Evolutionary conservation across 1,284 basidiomycete species (phyloP), one percentile per base, ranked within the genome.

Genomic region (Pseudozyma tsukubaensis): DNA sequence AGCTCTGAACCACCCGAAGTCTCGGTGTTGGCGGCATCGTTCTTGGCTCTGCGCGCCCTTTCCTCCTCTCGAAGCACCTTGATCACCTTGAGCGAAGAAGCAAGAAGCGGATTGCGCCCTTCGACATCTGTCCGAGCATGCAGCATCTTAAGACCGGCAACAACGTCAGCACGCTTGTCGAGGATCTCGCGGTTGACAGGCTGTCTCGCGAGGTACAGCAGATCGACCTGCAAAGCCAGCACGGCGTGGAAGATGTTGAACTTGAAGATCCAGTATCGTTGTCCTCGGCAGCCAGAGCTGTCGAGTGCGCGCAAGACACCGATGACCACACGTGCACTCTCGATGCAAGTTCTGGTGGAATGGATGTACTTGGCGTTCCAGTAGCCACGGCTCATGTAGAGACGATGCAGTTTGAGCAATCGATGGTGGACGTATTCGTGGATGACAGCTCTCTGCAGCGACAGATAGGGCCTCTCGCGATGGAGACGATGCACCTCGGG

Each of bases 381-480:
- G 53, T 81, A 79, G 24, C 79, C 79, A 5, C 65, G 64, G 32
- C 72, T 76, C 68, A 81, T 72, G 42, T 72, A 74, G 47, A 71
- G 67, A 12, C 79, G 77, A 50, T 81, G 77, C 19, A 81, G 58
- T 58, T 76, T 75, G 57, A 81, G 72, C 16, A 81, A 54, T 6
- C 76, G 75, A 35, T 81, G 78, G 48, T 81, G 72, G 13, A 81
- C 73, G 35, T 62, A 55, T 39, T 76, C 77, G 47, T 79, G 73
- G 18, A 81, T 66, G 24, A 76, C 58, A 12, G 72, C 71, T 10
- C 79, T 65, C 55, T 81, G 79, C 34, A 78, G 42, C 1, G 75
- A 73, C 6, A 81, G 58, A 50, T 81, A 81, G 5, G 79, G 79
- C 35, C 77, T 62, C 48, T 76, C 64, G 21, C 63, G 66, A 49